Conservation (phyloP, 1,284 basidiomycete species). For the Coniferiporia weirii region DNA sequence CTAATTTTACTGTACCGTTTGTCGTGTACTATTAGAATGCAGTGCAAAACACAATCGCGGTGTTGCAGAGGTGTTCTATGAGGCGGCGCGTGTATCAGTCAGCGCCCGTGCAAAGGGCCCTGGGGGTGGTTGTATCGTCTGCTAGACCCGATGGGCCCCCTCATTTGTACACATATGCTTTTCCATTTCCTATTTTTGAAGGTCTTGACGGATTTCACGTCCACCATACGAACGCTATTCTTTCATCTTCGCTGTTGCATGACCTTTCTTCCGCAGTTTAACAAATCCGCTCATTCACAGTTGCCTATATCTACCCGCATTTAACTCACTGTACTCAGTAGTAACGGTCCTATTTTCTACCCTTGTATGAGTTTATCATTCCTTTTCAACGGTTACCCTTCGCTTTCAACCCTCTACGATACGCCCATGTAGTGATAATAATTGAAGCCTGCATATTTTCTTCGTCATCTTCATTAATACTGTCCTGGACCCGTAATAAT, state of each 20-base stretch:
- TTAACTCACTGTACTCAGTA: slow-evolving; percentile 13
- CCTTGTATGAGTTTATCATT: slow-evolving; percentile 2
- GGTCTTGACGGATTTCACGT: background rate
- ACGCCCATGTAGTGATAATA: background rate
- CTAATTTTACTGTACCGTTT: too few relatives aligned
- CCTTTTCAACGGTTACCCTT: background rate
- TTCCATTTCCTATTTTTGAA: background rate
- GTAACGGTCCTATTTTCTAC: background rate
- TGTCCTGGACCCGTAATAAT: too few relatives aligned
- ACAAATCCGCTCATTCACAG: background rate
- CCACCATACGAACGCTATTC: background rate
- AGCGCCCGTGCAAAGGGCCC: slow-evolving; percentile 66
- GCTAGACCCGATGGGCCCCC: background rate
- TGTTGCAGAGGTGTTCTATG: slow-evolving; percentile 87
- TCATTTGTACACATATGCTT: background rate
- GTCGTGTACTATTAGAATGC: slow-evolving; percentile 58
- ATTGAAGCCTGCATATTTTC: background rate
- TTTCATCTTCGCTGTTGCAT: background rate
- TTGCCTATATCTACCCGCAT: background rate
- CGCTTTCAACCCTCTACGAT: background rate
- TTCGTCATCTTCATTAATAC: background rate
- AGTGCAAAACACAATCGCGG: slow-evolving; percentile 95
- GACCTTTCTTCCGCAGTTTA: background rate
- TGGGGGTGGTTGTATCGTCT: slow-evolving; percentile 33
- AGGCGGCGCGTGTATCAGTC: slow-evolving; percentile 81